phyloP scores from a whole-genome alignment of 495 filamentous ascomycete genomes.

The Annulohypoxylon maeteangense region DNA sequence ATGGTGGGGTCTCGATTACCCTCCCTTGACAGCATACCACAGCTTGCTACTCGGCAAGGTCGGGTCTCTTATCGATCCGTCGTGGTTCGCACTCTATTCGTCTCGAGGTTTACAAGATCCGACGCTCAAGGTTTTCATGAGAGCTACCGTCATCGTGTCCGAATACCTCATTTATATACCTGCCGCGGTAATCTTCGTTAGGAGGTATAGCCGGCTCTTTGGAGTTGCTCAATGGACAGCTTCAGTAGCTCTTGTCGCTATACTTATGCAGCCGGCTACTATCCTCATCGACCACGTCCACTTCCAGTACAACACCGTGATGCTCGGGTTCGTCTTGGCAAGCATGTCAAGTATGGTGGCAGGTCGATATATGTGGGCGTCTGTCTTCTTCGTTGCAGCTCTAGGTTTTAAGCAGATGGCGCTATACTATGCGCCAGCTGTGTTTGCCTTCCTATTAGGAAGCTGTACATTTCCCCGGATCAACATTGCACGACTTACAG shows the following conservation, averaged over 20 bases:
- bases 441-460: conserved; percentile 92
- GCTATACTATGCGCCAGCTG: conserved; percentile 90
- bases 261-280: conserved; percentile 90
- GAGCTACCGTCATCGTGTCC: conserved; percentile 85
- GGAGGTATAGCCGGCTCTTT: conserved; percentile 76
- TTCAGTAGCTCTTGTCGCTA: conserved; percentile 85
- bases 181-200: conserved; percentile 82
- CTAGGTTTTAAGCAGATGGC: conserved; percentile 99
- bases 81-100: conserved; percentile 88
- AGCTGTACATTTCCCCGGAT: conserved; percentile 80
- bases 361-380: conserved; percentile 84
- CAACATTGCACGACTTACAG: conserved; percentile 73
- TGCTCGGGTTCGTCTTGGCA: conserved; percentile 89
- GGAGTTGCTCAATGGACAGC: conserved; percentile 78
- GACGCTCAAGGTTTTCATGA: conserved; percentile 91
- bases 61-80: conserved; percentile 78
- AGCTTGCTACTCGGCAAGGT: conserved; percentile 93
- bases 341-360: conserved; percentile 89
- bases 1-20: conserved; percentile 99
- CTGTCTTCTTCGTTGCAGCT: conserved; percentile 92
- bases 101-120: conserved; percentile 85
- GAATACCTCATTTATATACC: conserved; percentile 92
- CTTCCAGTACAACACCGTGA: conserved; percentile 98
- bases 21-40: conserved; percentile 96
- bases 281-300: conserved; percentile 98